These are phyloP conservation scores for Albifimbria verrucaria DNA, from an alignment of 2,329 filamentous ascomycete genomes.

Conservation along the genomic window DNA sequence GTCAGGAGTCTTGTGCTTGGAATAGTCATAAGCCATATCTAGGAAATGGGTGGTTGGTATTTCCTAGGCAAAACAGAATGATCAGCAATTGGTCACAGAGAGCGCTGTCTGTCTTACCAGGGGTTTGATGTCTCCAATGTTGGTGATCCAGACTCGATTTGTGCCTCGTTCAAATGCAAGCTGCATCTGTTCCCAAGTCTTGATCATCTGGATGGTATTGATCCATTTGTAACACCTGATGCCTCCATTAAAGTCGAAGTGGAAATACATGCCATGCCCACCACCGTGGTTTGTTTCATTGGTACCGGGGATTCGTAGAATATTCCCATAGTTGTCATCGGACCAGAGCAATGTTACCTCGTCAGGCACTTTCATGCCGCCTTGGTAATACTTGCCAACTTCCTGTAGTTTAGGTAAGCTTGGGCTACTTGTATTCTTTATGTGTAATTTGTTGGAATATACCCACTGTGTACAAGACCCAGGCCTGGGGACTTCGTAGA, in stretches of 20 bases:
- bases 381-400: neutral
- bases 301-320: conserved; percentile 56
- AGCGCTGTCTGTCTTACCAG: conserved; percentile 25
- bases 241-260: conserved; percentile 50
- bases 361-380: conserved; percentile 43
- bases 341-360: conserved; percentile 66
- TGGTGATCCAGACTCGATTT: conserved; percentile 63
- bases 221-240: conserved; percentile 55
- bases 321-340: conserved; percentile 68
- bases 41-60: conserved; percentile 48
- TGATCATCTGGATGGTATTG: conserved; percentile 61
- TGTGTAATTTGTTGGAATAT: neutral
- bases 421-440: neutral
- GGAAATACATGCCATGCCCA: conserved; percentile 65
- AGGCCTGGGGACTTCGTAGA: neutral
- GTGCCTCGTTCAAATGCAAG: conserved; percentile 57
- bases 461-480: neutral
- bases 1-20: conserved; percentile 20
- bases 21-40: conserved; percentile 51
- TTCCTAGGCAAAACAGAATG: neutral
- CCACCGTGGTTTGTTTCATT: conserved; percentile 58
- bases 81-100: neutral
- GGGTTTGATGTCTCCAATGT: conserved; percentile 65
- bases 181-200: conserved; percentile 59
- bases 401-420: neutral